These are phyloP conservation scores for Botrytis hyacinthi DNA, from an alignment of 2,329 filamentous ascomycete species.

Conservation along the genomic window DNA sequence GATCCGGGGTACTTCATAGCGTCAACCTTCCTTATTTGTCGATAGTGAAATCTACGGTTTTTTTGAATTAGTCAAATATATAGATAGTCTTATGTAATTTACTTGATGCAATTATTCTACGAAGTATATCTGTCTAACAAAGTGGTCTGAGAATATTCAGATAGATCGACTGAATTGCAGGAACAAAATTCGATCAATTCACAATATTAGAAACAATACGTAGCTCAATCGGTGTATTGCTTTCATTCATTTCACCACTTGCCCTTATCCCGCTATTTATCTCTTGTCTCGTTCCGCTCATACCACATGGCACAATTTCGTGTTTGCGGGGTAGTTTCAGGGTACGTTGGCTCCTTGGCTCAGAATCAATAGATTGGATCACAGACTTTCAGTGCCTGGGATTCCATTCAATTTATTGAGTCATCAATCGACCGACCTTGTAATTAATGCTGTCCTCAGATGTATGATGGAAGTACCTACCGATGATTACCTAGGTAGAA, in stretches of 20 bases:
- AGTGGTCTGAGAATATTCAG: not conserved
- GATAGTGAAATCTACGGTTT: not conserved
- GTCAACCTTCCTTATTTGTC: conserved; percentile 37
- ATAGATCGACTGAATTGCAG: not conserved
- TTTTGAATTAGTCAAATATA: not conserved
- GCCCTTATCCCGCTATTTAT: not conserved
- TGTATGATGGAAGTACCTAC: no score
- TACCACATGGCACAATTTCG: not conserved
- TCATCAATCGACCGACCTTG: no score
- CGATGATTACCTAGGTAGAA: no score
- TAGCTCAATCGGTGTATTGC: not conserved
- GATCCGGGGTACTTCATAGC: conserved; percentile 2
- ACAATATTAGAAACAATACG: not conserved
- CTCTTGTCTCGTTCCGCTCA: not conserved
- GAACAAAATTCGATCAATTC: not conserved
- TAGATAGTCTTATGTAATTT: not conserved
- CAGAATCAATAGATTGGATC: not conserved
- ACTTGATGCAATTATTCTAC: not conserved
- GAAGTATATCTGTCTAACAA: not conserved
- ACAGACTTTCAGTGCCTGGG: no score
- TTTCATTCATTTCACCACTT: not conserved
- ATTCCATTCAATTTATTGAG: not conserved
- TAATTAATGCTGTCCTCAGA: no score
- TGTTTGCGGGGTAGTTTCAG: conserved; percentile 9
- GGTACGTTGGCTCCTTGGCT: not conserved